Conservation (phyloP, 495 filamentous ascomycete genomes). For the Talaromyces proteolyticus region DNA sequence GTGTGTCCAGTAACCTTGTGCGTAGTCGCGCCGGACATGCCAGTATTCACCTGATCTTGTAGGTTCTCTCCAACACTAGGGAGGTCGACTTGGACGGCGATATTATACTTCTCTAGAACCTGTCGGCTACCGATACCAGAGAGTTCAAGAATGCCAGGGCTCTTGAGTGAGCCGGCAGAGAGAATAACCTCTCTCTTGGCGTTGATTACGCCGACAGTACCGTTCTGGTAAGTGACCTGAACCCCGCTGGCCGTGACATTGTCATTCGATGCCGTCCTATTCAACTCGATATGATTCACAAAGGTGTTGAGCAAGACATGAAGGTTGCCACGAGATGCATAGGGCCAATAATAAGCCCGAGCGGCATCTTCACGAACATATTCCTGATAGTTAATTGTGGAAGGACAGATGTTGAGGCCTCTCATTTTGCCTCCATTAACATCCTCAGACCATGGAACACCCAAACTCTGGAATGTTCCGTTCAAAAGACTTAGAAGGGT, state of each 20-base stretch:
- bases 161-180: conserved; percentile 49
- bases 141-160: conserved; percentile 53
- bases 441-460: conserved; percentile 12
- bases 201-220: conserved; percentile 28
- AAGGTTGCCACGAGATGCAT: conserved; percentile 35
- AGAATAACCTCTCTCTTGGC: conserved; percentile 53
- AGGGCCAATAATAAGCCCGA: conserved; percentile 20
- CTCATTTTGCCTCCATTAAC: conserved; percentile 17
- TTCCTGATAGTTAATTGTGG: conserved; percentile 12
- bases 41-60: conserved; percentile 33
- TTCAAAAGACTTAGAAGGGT: conserved; percentile 18
- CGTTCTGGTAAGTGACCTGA: conserved; percentile 25
- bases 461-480: conserved; percentile 12
- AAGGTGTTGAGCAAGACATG: conserved; percentile 35
- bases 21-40: conserved; percentile 5
- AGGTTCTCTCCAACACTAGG: conserved; percentile 43
- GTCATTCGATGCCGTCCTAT: neutral
- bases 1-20: conserved; percentile 10
- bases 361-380: conserved; percentile 35
- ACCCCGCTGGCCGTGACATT: conserved; percentile 13
- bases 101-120: conserved; percentile 27
- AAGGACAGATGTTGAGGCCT: conserved; percentile 14
- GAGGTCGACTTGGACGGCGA: conserved; percentile 31
- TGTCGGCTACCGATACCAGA: conserved; percentile 49
- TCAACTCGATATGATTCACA: conserved; percentile 36